Conservation (phyloP, 306 rosid genomes). For the Castanea crenata region DNA sequence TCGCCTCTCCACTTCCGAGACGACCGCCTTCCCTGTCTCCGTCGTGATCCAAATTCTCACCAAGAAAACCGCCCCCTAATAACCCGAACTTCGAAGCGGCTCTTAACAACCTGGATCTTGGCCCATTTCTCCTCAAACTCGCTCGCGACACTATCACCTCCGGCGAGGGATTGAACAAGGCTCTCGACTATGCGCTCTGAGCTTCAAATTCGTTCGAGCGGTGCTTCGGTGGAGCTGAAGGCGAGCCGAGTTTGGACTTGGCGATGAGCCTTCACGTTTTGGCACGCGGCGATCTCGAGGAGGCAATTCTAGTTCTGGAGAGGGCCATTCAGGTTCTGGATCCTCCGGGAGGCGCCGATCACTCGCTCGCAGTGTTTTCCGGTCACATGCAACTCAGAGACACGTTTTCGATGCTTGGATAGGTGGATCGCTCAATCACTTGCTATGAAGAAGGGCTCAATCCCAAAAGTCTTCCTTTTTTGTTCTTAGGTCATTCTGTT, state of each 20-base stretch:
- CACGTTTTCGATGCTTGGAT: constrained; percentile 94
- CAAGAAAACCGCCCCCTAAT: constrained; percentile 62
- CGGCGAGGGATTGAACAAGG: constrained; percentile 87
- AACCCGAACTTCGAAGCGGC: constrained; percentile 48
- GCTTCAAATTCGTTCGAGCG: constrained; percentile 94
- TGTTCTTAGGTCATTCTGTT: no score
- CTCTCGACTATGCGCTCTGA: constrained; percentile 76
- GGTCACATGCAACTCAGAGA: constrained; percentile 96
- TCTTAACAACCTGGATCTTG: constrained; percentile 97
- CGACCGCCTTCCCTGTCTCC: constrained; percentile 80
- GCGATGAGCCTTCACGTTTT: constrained; percentile 97
- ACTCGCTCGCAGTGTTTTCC: constrained; percentile 93
- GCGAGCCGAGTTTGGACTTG: constrained; percentile 83
- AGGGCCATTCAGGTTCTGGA: constrained; percentile 85
- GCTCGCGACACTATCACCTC: constrained; percentile 93
- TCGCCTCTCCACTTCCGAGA: constrained; percentile 72
- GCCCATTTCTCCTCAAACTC: constrained; percentile 86
- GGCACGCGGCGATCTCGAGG: constrained; percentile 95
- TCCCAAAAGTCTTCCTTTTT: no score
- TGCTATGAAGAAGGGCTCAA: constrained; percentile 86
- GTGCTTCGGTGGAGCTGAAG: constrained; percentile 55
- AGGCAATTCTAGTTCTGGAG: constrained; percentile 89
- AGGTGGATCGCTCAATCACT: constrained; percentile 72
- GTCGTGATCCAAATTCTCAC: constrained; percentile 67
- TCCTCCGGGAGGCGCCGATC: constrained; percentile 62